Base-by-base conservation (phyloP, 2,329 filamentous ascomycete genomes). In the Fusarium torreyae region DNA sequence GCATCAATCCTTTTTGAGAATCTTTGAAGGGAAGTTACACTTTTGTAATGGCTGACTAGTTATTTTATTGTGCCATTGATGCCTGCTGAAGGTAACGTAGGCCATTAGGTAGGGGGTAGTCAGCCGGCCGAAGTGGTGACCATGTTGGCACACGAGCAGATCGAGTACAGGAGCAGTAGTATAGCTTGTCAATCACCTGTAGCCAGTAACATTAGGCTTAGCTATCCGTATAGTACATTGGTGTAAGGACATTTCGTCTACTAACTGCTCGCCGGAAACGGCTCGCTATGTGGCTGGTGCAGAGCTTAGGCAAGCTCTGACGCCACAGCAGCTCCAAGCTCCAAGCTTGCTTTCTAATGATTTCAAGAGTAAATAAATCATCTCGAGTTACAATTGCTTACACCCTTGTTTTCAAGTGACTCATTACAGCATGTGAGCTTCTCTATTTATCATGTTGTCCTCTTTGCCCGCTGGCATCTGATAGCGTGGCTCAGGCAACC, bases 401-500 rank as follows among this genome's bases (percentile, higher is more conserved):
- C 38, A 7, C 11, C 15, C 24, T n/a, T 42, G 17, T 6, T 54
- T 20, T 2, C 11, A 11, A 49, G 26, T 63, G 62, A 59, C 45
- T 63, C 52, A 46, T 43, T 24, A 44, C 45, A 8, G 31, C 28
- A 54, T 57, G 31, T 42, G 40, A 57, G 38, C 14, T 46, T 15
- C 11, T n/a, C 14, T 40, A 52, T 55, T 43, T 31, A 49, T 38
- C 42, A 58, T 26, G 53, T 39, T 69, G 66, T 70, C 57, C 53
- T 64, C 50, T 68, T 43, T n/a, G 31, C 31, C 45, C 53, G 18
- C 36, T 68, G 68, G 68, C 63, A 70, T 70, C 68, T 68, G 63
- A 65, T 57, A 65, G 38, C 51, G 62, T 72, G 63, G 68, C 63
- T 59, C 40, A 72, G 70, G 51, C 57, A 58, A 66, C 62, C 62